These are phyloP conservation scores for Coemansia guatemalensis DNA, from an alignment of 192 early-diverging fungal species.

Conservation along the genomic window DNA sequence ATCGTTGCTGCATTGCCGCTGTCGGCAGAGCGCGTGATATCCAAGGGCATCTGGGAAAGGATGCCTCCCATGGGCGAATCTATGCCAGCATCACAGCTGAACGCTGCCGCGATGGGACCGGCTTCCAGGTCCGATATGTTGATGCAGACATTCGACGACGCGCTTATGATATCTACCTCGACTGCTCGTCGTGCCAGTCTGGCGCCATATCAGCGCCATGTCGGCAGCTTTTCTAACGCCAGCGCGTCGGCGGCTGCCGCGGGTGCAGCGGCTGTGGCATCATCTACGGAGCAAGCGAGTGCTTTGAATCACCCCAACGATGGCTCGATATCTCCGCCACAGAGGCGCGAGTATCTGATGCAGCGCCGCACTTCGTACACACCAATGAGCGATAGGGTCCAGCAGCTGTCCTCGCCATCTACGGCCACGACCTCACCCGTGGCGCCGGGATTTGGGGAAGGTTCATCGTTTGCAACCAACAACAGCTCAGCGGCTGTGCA, in stretches of 20 bases:
- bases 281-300: background rate
- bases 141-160: constrained; percentile 5
- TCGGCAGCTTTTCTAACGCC: background rate
- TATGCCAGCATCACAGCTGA: background rate
- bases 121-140: background rate
- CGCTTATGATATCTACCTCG: constrained; percentile 16
- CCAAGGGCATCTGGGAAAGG: constrained; percentile 33
- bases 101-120: background rate
- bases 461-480: background rate
- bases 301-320: too few relatives aligned
- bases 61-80: background rate
- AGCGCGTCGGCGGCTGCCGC: background rate
- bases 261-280: background rate
- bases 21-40: constrained; percentile 23
- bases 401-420: constrained; percentile 3
- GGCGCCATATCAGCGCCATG: constrained; percentile 7
- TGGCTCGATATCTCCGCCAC: background rate
- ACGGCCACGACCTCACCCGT: background rate
- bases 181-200: constrained; percentile 11
- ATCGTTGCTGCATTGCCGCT: constrained; percentile 36
- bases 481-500: background rate
- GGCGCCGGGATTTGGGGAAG: constrained; percentile 2
- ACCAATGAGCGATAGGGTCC: constrained; percentile 14
- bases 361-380: constrained; percentile 28
- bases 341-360: constrained; percentile 1